Evolutionary conservation across 495 filamentous ascomycete genomes (phyloP), one percentile per base, ranked within the genome.

Genomic region (Pyrenula massariospora): DNA sequence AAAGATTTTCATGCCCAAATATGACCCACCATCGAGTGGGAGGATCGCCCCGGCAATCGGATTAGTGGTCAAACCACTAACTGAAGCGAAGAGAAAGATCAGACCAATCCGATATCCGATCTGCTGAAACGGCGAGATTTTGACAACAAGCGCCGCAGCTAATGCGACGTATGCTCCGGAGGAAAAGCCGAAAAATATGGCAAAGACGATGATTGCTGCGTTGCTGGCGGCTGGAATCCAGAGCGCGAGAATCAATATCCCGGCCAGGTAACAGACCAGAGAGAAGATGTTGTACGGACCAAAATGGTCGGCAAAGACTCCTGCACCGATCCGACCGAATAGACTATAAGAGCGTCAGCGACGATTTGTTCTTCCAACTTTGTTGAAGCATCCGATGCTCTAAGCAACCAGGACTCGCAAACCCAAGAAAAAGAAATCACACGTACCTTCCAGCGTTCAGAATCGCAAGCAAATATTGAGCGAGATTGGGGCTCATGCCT

Each of bases 201-300:
- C 57, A 56, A 67, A 73, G 12, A 59, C 57, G 22, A 74, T 67
- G n/a, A 55, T 59, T 0, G 61, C 53, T 2, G 62, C 61, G n/a
- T 57, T 63, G 12, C 48, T 53, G 1, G 52, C 54, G 15, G 51
- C 63, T 1, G 67, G 64, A 22, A 72, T 57, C 70, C 70, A 73
- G 0, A 73, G 54, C 2, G 65, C 70, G 1, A 74, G 63, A 15
- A 62, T 57, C 12, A 67, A 24, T 2, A 71, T 58, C 0, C 60
- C 61, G 1, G 70, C 56, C 2, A 67, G 51, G 12, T 22, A 22
- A 21, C 54, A 59, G 20, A 66, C 61, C 8, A 66, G 31, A 3
- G 62, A 58, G 50, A 65, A 61, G 36, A 68, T 62, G 57, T 72
- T 74, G 57, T 64, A 73, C 2, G 59, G 57, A n/a, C 71, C 72